These are phyloP conservation scores for Trifolium repens DNA, from an alignment of 306 rosid genomes.

Conservation along the genomic window DNA sequence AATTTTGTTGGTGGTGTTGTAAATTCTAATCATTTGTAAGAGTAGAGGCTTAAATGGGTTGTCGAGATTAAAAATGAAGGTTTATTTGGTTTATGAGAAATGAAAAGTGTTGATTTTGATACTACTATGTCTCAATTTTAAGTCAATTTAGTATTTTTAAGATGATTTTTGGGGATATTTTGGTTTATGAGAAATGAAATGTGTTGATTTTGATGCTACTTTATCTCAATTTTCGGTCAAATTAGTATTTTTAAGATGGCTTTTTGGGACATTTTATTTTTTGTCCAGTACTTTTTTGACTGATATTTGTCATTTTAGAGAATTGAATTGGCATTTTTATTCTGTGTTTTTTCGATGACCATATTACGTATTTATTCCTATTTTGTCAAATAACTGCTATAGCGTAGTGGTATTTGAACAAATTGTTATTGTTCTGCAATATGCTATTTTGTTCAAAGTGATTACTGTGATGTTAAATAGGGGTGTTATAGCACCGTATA, in stretches of 20 bases:
- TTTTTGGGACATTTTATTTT: background rate
- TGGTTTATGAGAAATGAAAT: background rate
- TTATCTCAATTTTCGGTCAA: background rate
- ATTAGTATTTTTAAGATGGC: background rate
- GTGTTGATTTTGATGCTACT: background rate
- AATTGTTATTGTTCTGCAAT: background rate
- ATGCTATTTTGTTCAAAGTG: background rate
- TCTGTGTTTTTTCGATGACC: background rate
- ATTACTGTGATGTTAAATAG: background rate
- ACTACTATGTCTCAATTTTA: background rate
- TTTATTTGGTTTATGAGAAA: background rate
- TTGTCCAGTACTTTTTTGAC: background rate
- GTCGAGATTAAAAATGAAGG: background rate
- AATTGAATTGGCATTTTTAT: background rate
- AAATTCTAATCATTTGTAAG: no score
- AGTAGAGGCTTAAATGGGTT: background rate
- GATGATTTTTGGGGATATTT: background rate
- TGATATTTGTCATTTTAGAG: background rate
- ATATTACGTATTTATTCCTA: background rate
- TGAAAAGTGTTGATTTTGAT: background rate
- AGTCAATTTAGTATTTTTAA: background rate
- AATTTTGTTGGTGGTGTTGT: no score
- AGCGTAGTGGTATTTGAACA: background rate
- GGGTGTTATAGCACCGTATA: background rate
- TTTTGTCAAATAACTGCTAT: background rate